A percentile compares a stretch with the other conserved stretches of the same genome.
These are phyloP conservation scores for Tuber microsphaerosporum DNA, from an alignment of 495 filamentous ascomycete species.

Conservation along the genomic window DNA sequence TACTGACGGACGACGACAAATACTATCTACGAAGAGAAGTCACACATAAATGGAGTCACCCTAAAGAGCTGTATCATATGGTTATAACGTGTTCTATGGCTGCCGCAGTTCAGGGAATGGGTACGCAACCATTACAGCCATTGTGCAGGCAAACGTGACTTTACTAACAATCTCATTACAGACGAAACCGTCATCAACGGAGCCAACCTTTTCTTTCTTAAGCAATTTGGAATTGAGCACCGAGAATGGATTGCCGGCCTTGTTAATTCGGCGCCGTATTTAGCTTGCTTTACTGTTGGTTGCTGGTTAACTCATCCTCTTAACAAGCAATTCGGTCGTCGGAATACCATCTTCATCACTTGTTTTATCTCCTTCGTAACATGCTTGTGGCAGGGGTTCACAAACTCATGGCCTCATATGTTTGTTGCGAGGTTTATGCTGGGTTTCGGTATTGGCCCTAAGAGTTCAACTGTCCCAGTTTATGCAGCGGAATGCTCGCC, in stretches of 20 bases:
- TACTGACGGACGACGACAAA: conserved; percentile 53
- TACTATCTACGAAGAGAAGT: conserved; percentile 57
- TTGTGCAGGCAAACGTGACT: conserved; percentile 4
- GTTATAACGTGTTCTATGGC: conserved; percentile 57
- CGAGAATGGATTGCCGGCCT: conserved; percentile 62
- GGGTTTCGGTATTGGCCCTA: conserved; percentile 73
- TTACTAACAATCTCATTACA: conserved; percentile 48
- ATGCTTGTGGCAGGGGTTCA: conserved; percentile 71
- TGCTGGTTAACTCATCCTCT: conserved; percentile 68
- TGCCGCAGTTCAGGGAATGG: conserved; percentile 66
- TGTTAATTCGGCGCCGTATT: conserved; percentile 61
- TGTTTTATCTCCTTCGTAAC: conserved; percentile 60
- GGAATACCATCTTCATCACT: conserved; percentile 75
- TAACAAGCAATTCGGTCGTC: conserved; percentile 70
- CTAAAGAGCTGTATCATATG: conserved; percentile 60
- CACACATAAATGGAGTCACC: conserved; percentile 66
- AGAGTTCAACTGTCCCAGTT: conserved; percentile 70
- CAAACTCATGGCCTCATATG: conserved; percentile 58
- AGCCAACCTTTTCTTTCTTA: conserved; percentile 61
- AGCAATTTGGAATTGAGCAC: conserved; percentile 61
- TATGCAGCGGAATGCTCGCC: conserved; percentile 74
- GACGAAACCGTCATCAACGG: conserved; percentile 74
- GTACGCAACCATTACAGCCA: conserved; percentile 40
- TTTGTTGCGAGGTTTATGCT: conserved; percentile 65
- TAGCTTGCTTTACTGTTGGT: conserved; percentile 67